Evolutionary conservation across 75 land plant genomes (phyloP).

Genomic region (Isoetes taiwanensis): DNA sequence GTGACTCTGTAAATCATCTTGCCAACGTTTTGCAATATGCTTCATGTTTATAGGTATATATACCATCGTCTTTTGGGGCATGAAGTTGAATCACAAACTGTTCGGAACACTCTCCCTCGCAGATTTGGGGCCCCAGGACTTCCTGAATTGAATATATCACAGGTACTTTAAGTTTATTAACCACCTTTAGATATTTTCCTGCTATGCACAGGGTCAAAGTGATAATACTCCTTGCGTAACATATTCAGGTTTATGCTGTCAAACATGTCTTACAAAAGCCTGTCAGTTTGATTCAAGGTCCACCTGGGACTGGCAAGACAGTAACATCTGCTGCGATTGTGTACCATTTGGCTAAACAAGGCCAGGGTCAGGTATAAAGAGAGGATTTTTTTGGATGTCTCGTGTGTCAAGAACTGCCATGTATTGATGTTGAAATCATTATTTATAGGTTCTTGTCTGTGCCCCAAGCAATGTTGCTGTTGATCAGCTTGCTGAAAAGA

Average conservation of each 20-base stretch:
- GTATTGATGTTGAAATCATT: neutral
- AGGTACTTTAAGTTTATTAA: constrained; percentile 36
- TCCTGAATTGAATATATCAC: constrained; percentile 97
- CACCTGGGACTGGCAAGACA: constrained; percentile 98
- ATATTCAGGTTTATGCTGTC: constrained; percentile 92
- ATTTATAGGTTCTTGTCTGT: constrained; percentile 83
- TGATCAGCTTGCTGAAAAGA: constrained; percentile 97
- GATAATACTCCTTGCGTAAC: no score
- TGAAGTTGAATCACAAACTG: constrained; percentile 84
- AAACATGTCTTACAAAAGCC: constrained; percentile 97
- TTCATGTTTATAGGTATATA: constrained; percentile 49
- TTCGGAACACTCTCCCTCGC: constrained; percentile 85
- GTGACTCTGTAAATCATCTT: no score
- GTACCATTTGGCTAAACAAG: constrained; percentile 97
- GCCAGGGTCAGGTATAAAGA: constrained; percentile 80
- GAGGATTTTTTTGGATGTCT: neutral
- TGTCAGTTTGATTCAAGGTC: constrained; percentile 94
- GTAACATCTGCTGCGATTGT: constrained; percentile 99
- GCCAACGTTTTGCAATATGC: neutral
- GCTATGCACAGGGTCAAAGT: no score
- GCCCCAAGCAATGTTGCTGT: constrained; percentile 99
- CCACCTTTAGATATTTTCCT: no score
- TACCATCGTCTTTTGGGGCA: constrained; percentile 95
- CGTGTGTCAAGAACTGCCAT: neutral
- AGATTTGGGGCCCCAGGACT: constrained; percentile 98